These are phyloP conservation scores for Aureobasidium lini DNA, from an alignment of 2,329 filamentous ascomycete species.

Conservation along the genomic window DNA sequence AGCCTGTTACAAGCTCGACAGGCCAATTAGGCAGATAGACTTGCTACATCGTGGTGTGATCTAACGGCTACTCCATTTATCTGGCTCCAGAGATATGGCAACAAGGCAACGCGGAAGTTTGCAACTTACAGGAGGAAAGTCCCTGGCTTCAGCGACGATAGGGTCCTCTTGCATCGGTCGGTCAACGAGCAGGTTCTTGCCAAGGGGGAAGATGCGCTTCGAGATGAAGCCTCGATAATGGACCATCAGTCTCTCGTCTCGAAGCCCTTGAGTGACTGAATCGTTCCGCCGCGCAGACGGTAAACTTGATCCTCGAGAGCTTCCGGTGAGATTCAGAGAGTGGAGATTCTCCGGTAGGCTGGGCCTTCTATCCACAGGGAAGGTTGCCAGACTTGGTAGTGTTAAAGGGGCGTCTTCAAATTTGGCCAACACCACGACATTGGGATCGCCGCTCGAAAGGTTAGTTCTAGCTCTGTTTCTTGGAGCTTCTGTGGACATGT, in stretches of 20 bases:
- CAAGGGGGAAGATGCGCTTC: conserved; percentile 15
- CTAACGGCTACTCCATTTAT: background rate
- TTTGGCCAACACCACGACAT: conserved; percentile 42
- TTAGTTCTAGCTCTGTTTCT: conserved; percentile 16
- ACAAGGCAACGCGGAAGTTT: background rate
- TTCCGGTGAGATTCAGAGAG: conserved; percentile 10
- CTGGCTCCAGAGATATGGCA: background rate
- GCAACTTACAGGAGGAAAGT: conserved; percentile 43
- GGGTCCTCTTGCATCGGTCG: conserved; percentile 8
- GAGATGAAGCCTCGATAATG: conserved; percentile 17
- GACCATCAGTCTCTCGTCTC: conserved; percentile 16
- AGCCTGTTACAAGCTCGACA: background rate
- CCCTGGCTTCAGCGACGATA: conserved; percentile 32
- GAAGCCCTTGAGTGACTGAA: conserved; percentile 5
- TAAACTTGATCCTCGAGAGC: background rate
- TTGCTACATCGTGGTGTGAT: background rate
- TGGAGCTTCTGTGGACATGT: conserved; percentile 13
- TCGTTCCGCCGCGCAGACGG: conserved; percentile 4
- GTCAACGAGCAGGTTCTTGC: conserved; percentile 6
- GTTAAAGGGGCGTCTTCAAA: conserved; percentile 38
- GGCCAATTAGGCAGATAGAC: too few species aligned
- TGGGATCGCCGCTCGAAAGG: conserved; percentile 32
- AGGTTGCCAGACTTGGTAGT: conserved; percentile 12
- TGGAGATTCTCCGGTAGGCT: conserved; percentile 15
- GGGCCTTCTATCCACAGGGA: conserved; percentile 11